Evolutionary conservation across 2,329 filamentous ascomycete species (phyloP).

Genomic region (Aureobasidium zeae): DNA sequence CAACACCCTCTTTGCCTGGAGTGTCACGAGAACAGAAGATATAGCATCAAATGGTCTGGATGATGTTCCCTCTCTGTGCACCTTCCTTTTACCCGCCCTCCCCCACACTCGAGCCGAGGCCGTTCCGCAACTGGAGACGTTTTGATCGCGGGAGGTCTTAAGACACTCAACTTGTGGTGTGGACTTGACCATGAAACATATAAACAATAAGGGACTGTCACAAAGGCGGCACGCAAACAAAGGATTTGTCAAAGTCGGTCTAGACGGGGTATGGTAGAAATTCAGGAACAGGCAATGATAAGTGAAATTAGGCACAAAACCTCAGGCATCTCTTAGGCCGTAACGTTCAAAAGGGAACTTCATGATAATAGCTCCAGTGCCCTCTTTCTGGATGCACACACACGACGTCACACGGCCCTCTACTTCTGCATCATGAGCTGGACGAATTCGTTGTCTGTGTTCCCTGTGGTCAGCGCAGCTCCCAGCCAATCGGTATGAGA

Average conservation of each 20-base stretch:
- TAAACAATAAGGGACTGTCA: background rate
- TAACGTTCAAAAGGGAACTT: slow-evolving; percentile 1
- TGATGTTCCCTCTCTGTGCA: background rate
- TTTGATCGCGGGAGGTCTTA: slow-evolving; percentile 7
- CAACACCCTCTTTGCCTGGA: too few relatives aligned
- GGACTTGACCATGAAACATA: too few relatives aligned
- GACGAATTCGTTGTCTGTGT: slow-evolving; percentile 46
- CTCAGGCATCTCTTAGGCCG: slow-evolving; percentile 15
- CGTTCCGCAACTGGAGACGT: background rate
- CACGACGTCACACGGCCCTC: background rate
- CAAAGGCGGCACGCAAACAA: too few relatives aligned
- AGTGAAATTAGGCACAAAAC: slow-evolving; percentile 12
- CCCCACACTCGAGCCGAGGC: slow-evolving; percentile 5
- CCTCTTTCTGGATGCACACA: slow-evolving; percentile 4
- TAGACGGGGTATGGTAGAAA: background rate
- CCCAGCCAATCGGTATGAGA: slow-evolving; percentile 12
- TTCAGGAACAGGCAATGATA: too few relatives aligned
- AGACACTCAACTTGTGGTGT: too few relatives aligned
- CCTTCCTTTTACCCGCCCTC: slow-evolving; percentile 2
- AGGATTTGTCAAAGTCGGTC: background rate
- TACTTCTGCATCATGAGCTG: slow-evolving; percentile 50
- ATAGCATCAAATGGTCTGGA: too few relatives aligned
- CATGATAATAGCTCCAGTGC: slow-evolving; percentile 11
- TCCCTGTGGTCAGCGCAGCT: slow-evolving; percentile 14
- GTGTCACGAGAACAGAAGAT: too few relatives aligned